Evolutionary conservation across 352 stramenopile genomes (phyloP).

Genomic region (Phytophthora pinifolia): DNA sequence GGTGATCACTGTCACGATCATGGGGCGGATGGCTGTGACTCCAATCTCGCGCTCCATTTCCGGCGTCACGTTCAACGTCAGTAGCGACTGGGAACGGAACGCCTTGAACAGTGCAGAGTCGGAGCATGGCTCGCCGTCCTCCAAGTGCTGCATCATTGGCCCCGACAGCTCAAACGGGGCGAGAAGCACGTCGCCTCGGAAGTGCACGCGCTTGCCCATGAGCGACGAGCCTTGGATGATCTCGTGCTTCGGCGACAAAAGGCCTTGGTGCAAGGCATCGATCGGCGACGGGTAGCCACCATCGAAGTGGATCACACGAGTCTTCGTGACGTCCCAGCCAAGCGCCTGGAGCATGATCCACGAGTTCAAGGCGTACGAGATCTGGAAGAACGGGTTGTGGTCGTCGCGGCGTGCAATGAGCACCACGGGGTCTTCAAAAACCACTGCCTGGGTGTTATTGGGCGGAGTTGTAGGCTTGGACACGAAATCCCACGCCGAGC

Average conservation of each 20-base stretch:
- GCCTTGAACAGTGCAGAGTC: conserved; percentile 47
- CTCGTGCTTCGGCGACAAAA: conserved; percentile 30
- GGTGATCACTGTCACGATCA: conserved; percentile 64
- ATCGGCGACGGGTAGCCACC: conserved; percentile 40
- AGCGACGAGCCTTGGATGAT: conserved; percentile 35
- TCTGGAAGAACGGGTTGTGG: conserved; percentile 61
- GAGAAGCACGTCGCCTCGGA: conserved; percentile 49
- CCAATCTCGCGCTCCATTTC: conserved; percentile 23
- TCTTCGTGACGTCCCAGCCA: conserved; percentile 33
- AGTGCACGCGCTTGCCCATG: conserved; percentile 35
- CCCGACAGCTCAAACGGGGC: conserved; percentile 55
- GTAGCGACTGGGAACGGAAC: conserved; percentile 44
- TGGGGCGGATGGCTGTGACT: conserved; percentile 14
- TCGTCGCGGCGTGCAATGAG: conserved; percentile 47
- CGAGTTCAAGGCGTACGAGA: conserved; percentile 40
- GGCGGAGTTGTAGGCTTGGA: conserved; percentile 19
- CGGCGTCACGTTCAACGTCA: conserved; percentile 31
- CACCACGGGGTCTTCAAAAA: conserved; percentile 38
- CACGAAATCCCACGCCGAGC: conserved; percentile 37
- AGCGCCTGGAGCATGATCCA: conserved; percentile 42
- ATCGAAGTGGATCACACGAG: conserved; percentile 50
- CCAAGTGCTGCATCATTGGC: conserved; percentile 70
- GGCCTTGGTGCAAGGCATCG: conserved; percentile 41
- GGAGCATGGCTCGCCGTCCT: conserved; percentile 60
- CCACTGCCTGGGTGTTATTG: conserved; percentile 20